Base-by-base conservation (phyloP, 805 yeast species). In the Brettanomyces custersianus region DNA sequence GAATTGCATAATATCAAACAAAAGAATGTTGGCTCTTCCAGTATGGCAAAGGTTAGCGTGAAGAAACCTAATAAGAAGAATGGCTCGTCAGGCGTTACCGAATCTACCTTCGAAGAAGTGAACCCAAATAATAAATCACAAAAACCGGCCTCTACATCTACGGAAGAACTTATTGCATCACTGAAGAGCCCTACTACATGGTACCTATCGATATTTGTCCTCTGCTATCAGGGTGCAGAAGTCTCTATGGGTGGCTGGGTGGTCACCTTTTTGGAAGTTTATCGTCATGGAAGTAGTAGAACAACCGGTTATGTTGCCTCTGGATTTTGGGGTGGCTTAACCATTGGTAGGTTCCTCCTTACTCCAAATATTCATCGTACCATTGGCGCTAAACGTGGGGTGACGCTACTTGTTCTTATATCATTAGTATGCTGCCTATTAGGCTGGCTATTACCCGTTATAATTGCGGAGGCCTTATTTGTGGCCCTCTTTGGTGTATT, bases 171-270 rank as follows among this genome's bases (percentile, higher is more conserved):
- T 53, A 42, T 47, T 7, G 46, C 55, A 5, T 70, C 77, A 2
- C 42, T 72, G 31, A 59, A 52, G 46, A 47, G 63, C 53, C 40
- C 56, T 38, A 36, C 55, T 46, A 62, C 75, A 1, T 60, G 80
- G 65, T 43, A 69, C 2, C 55, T 76, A 42, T 64, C 86, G 5
- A 43, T 64, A 2, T 75, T 70, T 45, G 60, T 78, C 19, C 70
- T 80, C 44, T 63, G 73, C 34, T 80, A 81, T 47, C 71, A 78
- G 44, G 90, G 88, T 5, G 70, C 75, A 3, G 88, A 80, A 51
- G 78, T 80, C 20, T 58, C 80, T 2, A 57, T 80, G 40, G 86
- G 80, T 1, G 79, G 85, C 3, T 80, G 88, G 87, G 59, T 75
- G 15, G 75, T 75, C 32, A 74, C 85, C 3, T 81, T 69, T 47